phyloP scores from a whole-genome alignment of 805 yeast species.

The Jamesozyma rosinii region DNA sequence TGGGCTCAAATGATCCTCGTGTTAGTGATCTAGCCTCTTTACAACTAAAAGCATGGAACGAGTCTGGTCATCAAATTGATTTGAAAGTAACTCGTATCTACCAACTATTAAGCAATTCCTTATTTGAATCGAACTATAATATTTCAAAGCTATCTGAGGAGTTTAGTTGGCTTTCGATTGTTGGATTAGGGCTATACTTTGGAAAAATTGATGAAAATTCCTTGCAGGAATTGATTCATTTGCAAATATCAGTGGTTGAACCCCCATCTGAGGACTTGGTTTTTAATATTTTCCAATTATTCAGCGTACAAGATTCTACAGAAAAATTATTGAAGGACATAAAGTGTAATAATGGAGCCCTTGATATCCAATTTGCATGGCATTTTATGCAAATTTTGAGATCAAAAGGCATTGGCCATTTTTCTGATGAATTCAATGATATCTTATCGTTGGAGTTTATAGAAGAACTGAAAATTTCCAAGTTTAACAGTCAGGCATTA shows the following conservation, averaged over 20 bases:
- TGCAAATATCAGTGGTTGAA: constrained; percentile 6
- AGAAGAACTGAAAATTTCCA: constrained; percentile 39
- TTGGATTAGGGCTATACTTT: constrained; percentile 55
- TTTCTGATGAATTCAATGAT: constrained; percentile 31
- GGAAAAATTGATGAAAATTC: constrained; percentile 40
- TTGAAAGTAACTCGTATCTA: constrained; percentile 51
- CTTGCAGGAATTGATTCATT: constrained; percentile 23
- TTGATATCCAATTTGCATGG: constrained; percentile 44
- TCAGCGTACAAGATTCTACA: constrained; percentile 9
- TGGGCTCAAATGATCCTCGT: constrained; percentile 60
- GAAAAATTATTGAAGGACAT: constrained; percentile 12
- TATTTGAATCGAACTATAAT: constrained; percentile 24
- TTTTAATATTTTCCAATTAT: constrained; percentile 13
- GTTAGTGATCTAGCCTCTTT: constrained; percentile 45
- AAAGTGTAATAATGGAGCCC: constrained; percentile 6
- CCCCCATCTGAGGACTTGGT: constrained; percentile 5
- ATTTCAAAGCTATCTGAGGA: constrained; percentile 33
- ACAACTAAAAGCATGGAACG: constrained; percentile 63
- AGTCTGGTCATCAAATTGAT: constrained; percentile 35
- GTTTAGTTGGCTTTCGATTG: constrained; percentile 56
- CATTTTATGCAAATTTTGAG: constrained; percentile 38
- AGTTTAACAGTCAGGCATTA: constrained; percentile 49
- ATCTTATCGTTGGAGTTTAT: constrained; percentile 38
- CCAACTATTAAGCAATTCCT: constrained; percentile 51
- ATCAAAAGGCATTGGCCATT: constrained; percentile 20